These are phyloP conservation scores for Lactifluus pinguis DNA, from an alignment of 768 basidiomycete genomes.

Conservation along the genomic window DNA sequence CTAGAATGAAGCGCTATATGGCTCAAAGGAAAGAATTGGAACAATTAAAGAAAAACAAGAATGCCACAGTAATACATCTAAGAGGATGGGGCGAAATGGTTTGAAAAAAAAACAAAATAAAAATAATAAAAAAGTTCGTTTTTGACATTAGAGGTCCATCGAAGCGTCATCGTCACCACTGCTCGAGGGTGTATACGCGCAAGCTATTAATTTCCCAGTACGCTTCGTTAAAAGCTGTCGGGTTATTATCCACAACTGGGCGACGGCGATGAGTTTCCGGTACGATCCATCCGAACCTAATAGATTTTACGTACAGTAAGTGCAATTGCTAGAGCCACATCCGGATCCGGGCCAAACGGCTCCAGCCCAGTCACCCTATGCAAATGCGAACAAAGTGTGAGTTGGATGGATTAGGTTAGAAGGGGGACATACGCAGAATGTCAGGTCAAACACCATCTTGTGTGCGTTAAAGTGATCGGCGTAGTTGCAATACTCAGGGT, in stretches of 20 bases:
- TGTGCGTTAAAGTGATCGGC: slow-evolving; percentile 44
- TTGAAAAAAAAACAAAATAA: neutral
- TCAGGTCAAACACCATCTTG: slow-evolving; percentile 47
- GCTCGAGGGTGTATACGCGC: slow-evolving; percentile 39
- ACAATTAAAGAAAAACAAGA: neutral
- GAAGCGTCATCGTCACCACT: neutral
- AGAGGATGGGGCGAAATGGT: neutral
- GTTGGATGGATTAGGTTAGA: neutral
- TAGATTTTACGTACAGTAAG: slow-evolving; percentile 34
- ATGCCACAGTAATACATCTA: neutral
- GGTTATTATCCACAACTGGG: slow-evolving; percentile 51
- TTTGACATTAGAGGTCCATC: neutral
- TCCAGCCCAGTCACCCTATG: slow-evolving; percentile 18
- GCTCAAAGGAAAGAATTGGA: too few species aligned
- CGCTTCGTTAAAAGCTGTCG: slow-evolving; percentile 47
- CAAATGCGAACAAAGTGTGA: neutral
- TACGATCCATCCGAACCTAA: neutral
- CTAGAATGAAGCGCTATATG: too few species aligned
- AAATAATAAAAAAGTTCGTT: neutral
- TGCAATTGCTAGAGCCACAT: slow-evolving; percentile 42
- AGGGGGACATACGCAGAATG: slow-evolving; percentile 43
- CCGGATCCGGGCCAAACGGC: slow-evolving; percentile 18
- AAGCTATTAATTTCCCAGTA: slow-evolving; percentile 65
- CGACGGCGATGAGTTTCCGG: neutral
- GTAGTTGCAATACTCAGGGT: slow-evolving; percentile 39